Conservation (phyloP, 257 asterid species). For the Forsythia suspensa region DNA sequence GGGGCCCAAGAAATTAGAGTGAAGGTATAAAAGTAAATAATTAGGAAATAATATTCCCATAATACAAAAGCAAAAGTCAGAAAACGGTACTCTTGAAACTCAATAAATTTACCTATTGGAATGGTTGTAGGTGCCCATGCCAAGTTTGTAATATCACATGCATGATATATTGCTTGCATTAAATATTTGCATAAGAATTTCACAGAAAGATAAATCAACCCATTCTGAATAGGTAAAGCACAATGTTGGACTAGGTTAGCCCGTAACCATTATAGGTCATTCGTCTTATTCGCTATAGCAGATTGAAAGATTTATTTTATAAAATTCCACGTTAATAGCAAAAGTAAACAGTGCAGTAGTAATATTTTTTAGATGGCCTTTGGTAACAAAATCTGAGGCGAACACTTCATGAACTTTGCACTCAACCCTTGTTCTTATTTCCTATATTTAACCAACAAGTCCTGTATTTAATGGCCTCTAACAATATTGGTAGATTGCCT, state of each 20-base stretch:
- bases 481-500: too few species aligned
- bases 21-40: not conserved
- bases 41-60: not conserved
- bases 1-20: not conserved
- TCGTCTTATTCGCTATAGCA: not conserved
- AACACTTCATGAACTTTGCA: not conserved
- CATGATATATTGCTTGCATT: slow-evolving; percentile 24
- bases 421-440: too few species aligned
- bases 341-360: not conserved
- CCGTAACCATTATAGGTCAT: not conserved
- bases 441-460: too few species aligned
- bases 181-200: slow-evolving; percentile 18
- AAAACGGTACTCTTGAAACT: not conserved
- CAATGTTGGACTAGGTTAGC: not conserved
- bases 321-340: not conserved
- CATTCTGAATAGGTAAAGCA: not conserved
- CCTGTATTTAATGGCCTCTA: too few species aligned
- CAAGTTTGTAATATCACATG: slow-evolving; percentile 86
- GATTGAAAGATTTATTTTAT: not conserved
- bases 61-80: not conserved
- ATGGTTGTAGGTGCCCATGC: slow-evolving; percentile 78
- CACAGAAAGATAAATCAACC: not conserved
- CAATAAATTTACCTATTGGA: slow-evolving; percentile 51
- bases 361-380: not conserved
- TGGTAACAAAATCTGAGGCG: not conserved